Evolutionary conservation across 1,139 yeast genomes (phyloP).

Genomic region (Geotrichum cucujoidarum): DNA sequence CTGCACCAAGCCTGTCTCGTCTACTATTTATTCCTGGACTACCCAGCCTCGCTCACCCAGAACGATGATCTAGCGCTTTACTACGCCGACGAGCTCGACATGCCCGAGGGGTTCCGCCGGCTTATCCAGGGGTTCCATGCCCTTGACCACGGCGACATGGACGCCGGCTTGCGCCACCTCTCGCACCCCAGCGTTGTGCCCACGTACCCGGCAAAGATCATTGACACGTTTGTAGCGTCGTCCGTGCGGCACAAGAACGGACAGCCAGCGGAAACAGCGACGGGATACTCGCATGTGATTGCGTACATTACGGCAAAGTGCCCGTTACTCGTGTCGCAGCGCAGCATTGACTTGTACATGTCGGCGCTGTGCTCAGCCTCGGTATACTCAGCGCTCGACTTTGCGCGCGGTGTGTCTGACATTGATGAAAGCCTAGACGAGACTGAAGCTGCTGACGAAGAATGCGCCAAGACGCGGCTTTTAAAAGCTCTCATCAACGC

Average conservation of each 20-base stretch:
- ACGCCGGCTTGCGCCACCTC: conserved; percentile 24
- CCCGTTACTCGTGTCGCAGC: conserved; percentile 22
- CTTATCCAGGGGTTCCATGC: conserved; percentile 29
- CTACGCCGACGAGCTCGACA: conserved; percentile 31
- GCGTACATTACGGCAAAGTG: conserved; percentile 25
- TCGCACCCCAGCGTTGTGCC: conserved; percentile 27
- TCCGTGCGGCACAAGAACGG: conserved; percentile 10
- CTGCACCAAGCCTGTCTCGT: conserved; percentile 23
- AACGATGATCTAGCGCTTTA: conserved; percentile 29
- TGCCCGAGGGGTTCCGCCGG: conserved; percentile 27
- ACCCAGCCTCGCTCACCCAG: conserved; percentile 22
- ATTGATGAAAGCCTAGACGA: too few relatives aligned
- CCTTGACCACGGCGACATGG: conserved; percentile 24
- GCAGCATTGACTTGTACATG: conserved; percentile 23
- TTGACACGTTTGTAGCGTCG: conserved; percentile 21
- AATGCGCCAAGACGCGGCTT: conserved; percentile 14
- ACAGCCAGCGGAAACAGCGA: conserved; percentile 5
- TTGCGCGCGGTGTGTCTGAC: conserved; percentile 26
- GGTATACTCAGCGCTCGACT: conserved; percentile 24
- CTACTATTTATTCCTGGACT: conserved; percentile 32
- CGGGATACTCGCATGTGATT: conserved; percentile 17
- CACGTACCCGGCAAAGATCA: conserved; percentile 24
- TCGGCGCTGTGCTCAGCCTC: conserved; percentile 24
- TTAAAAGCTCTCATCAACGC: conserved; percentile 3
- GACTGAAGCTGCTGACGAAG: conserved; percentile 16